Percentiles rank a stretch among this genome's conserved stretches.
These are phyloP conservation scores for Staphylotrichum tortipilum DNA, from an alignment of 495 filamentous ascomycete genomes.

Conservation along the genomic window DNA sequence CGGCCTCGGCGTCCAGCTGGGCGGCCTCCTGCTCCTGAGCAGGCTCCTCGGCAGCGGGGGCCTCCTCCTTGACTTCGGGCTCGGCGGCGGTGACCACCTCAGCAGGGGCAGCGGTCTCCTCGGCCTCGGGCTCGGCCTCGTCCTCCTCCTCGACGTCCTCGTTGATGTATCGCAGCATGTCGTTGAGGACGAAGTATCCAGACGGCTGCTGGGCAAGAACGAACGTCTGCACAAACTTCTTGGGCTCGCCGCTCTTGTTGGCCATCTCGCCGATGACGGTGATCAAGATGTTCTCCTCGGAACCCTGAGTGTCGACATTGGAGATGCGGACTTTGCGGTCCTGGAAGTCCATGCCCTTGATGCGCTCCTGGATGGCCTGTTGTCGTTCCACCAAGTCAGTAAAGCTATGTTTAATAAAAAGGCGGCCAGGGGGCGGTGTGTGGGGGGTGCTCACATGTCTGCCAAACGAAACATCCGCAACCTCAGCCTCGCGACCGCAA, in stretches of 20 bases:
- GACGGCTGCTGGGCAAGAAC: constrained; percentile 93
- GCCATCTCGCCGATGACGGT: constrained; percentile 97
- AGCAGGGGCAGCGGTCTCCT: constrained; percentile 34
- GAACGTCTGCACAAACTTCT: constrained; percentile 97
- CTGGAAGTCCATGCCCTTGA: constrained; percentile 86
- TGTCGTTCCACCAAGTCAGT: too few species aligned
- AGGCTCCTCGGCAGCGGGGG: constrained; percentile 21
- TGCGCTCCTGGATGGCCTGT: constrained; percentile 86
- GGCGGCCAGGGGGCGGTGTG: too few species aligned
- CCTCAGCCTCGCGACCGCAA: constrained; percentile 77
- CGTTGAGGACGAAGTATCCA: constrained; percentile 96
- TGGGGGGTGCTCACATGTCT: constrained; percentile 57
- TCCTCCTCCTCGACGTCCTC: constrained; percentile 61
- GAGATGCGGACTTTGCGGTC: constrained; percentile 97
- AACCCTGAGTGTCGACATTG: constrained; percentile 94
- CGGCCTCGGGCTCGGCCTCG: constrained; percentile 32
- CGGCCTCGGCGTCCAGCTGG: constrained; percentile 38
- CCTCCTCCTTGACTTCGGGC: constrained; percentile 24
- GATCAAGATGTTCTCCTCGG: constrained; percentile 84
- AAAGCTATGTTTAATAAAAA: too few species aligned
- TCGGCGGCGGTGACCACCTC: constrained; percentile 38
- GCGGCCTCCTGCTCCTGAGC: constrained; percentile 41
- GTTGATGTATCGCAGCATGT: constrained; percentile 88
- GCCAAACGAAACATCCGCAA: constrained; percentile 72
- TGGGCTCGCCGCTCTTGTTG: constrained; percentile 79